Evolutionary conservation across 2,329 filamentous ascomycete species (phyloP).

Genomic region (Apiospora malaysiana): DNA sequence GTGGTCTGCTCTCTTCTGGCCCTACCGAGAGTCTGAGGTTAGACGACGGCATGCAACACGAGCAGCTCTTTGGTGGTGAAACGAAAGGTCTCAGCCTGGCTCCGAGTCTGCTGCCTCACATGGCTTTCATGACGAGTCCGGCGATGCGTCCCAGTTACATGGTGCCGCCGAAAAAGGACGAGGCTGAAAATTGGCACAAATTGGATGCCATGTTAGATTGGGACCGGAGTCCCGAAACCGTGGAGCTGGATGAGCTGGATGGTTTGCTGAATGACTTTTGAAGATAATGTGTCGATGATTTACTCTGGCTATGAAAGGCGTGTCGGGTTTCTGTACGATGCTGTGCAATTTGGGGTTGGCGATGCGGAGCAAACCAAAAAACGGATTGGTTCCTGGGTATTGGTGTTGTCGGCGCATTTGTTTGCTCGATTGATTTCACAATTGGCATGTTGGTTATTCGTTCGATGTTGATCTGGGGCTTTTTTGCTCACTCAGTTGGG

Average conservation of each 20-base stretch:
- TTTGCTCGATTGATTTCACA: neutral
- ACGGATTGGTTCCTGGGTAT: slow-evolving; percentile 3
- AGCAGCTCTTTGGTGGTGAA: slow-evolving; percentile 61
- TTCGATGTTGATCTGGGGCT: neutral
- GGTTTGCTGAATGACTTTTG: slow-evolving; percentile 80
- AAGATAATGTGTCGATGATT: slow-evolving; percentile 31
- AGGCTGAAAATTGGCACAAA: slow-evolving; percentile 51
- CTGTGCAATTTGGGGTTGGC: neutral
- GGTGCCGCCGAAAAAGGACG: slow-evolving; percentile 50
- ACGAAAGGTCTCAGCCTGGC: slow-evolving; percentile 37
- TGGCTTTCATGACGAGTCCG: slow-evolving; percentile 59
- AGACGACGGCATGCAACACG: slow-evolving; percentile 54
- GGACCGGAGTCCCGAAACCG: slow-evolving; percentile 81
- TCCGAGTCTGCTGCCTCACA: slow-evolving; percentile 41
- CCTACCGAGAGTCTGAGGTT: slow-evolving; percentile 44
- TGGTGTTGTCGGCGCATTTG: slow-evolving; percentile 11
- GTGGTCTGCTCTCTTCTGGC: slow-evolving; percentile 46
- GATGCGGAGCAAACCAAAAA: slow-evolving; percentile 9
- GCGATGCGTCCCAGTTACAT: slow-evolving; percentile 57
- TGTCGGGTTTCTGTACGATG: slow-evolving; percentile 9
- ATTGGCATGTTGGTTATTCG: slow-evolving; percentile 5
- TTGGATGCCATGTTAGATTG: slow-evolving; percentile 57
- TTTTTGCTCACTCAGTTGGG: neutral
- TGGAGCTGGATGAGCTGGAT: slow-evolving; percentile 93
- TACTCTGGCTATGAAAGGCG: slow-evolving; percentile 4